Evolutionary conservation across 192 early-diverging fungal species (phyloP).

Genomic region (Coemansia sp.): DNA sequence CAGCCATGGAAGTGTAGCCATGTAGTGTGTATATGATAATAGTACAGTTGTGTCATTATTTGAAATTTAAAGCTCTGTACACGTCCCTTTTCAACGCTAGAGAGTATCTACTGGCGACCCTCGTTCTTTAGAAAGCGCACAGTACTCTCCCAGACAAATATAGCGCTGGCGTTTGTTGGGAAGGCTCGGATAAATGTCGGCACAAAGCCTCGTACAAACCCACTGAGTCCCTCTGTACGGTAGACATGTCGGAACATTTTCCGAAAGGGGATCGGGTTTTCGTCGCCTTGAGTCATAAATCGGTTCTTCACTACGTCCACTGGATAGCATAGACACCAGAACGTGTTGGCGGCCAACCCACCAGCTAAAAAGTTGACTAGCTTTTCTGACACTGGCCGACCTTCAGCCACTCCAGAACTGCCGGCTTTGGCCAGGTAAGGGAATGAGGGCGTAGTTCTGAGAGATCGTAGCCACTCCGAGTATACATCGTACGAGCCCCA

Average conservation of each 20-base stretch:
- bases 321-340: slow-evolving; percentile 85
- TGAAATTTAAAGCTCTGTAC: neutral
- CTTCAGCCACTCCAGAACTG: slow-evolving; percentile 9
- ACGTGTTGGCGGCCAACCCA: slow-evolving; percentile 85
- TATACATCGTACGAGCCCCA: slow-evolving; percentile 63
- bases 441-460: slow-evolving; percentile 47
- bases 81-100: neutral
- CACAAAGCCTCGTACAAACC: slow-evolving; percentile 89
- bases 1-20: slow-evolving; percentile 2
- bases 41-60: neutral
- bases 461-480: slow-evolving; percentile 42
- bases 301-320: slow-evolving; percentile 90
- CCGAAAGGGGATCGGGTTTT: slow-evolving; percentile 57
- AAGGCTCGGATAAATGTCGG: slow-evolving; percentile 90
- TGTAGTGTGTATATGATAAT: neutral
- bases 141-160: slow-evolving; percentile 82
- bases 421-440: slow-evolving; percentile 25
- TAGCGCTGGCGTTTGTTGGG: slow-evolving; percentile 94
- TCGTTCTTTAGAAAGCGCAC: slow-evolving; percentile 57
- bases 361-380: slow-evolving; percentile 73
- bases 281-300: slow-evolving; percentile 88
- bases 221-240: slow-evolving; percentile 67
- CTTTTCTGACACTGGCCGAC: slow-evolving; percentile 55
- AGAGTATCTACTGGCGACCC: slow-evolving; percentile 13
- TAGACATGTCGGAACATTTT: slow-evolving; percentile 51